A percentile compares a stretch with the other conserved stretches of the same genome.
Conservation (phyloP, 2,329 filamentous ascomycete genomes). For the Cytospora leucostoma region DNA sequence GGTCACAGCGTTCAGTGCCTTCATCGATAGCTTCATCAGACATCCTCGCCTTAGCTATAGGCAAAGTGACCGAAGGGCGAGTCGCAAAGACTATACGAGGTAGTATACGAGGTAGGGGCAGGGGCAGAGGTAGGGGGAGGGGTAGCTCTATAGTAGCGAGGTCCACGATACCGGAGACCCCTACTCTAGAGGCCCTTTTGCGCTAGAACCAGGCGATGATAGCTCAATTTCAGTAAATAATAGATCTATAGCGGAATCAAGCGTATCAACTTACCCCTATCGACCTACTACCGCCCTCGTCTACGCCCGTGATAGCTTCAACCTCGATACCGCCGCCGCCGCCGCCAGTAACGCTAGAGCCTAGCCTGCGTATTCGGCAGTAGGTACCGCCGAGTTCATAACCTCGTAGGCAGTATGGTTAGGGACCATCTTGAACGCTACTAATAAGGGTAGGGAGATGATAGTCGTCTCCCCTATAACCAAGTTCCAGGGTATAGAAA, state of each 20-base stretch:
- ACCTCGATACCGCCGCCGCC: not conserved
- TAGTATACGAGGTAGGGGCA: not conserved
- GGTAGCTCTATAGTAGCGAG: too few species aligned
- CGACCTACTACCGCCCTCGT: not conserved
- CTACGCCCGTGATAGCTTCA: not conserved
- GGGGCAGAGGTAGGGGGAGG: not conserved
- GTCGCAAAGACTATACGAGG: too few species aligned
- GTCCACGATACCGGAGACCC: too few species aligned
- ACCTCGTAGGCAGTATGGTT: not conserved
- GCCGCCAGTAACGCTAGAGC: too few species aligned
- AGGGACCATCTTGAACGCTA: not conserved
- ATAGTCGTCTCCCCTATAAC: too few species aligned
- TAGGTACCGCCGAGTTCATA: not conserved
- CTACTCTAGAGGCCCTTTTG: not conserved
- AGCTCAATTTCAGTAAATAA: not conserved
- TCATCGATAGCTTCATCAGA: not conserved
- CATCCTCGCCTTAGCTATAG: not conserved
- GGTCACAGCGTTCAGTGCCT: not conserved
- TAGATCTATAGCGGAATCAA: too few species aligned
- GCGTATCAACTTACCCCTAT: not conserved
- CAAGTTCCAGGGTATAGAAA: too few species aligned
- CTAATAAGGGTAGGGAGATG: too few species aligned
- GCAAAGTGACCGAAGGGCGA: not conserved
- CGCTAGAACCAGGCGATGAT: not conserved
- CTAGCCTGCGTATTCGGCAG: not conserved